Evolutionary conservation across 2,329 filamentous ascomycete genomes (phyloP).

Genomic region (Phialophora verrucosa): DNA sequence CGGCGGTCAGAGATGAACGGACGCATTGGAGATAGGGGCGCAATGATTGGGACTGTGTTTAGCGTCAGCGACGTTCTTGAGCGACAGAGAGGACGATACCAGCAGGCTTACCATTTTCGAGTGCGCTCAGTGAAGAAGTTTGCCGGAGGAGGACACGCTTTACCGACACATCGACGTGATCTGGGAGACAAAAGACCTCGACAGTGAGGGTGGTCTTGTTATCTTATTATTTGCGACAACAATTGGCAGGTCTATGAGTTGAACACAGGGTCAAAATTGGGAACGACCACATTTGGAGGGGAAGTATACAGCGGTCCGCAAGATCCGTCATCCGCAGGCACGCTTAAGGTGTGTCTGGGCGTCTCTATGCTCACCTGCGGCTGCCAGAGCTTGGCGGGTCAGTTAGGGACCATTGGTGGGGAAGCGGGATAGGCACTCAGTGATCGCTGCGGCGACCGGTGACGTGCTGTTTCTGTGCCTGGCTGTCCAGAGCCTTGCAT

Average conservation of each 20-base stretch:
- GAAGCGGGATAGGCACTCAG: neutral
- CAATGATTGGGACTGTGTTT: slow-evolving; percentile 83
- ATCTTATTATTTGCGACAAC: neutral
- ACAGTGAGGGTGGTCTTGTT: neutral
- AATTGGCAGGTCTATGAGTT: neutral
- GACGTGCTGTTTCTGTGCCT: slow-evolving; percentile 22
- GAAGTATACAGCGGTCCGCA: slow-evolving; percentile 6
- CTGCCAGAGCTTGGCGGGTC: slow-evolving; percentile 4
- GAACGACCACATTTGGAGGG: slow-evolving; percentile 2
- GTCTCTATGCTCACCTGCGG: slow-evolving; percentile 20
- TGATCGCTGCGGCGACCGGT: neutral
- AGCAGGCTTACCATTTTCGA: slow-evolving; percentile 36
- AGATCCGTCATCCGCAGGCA: slow-evolving; percentile 18
- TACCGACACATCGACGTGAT: slow-evolving; percentile 25
- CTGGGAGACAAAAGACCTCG: neutral
- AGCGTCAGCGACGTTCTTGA: slow-evolving; percentile 40
- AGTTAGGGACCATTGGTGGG: slow-evolving; percentile 4
- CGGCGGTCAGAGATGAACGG: slow-evolving; percentile 89
- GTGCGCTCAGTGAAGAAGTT: slow-evolving; percentile 20
- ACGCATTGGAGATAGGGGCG: slow-evolving; percentile 96
- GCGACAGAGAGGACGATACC: neutral
- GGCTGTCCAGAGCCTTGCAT: slow-evolving; percentile 18
- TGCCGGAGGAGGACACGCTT: slow-evolving; percentile 4
- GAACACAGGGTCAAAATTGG: neutral
- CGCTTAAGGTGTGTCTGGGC: slow-evolving; percentile 1